Base-by-base conservation (phyloP, 768 basidiomycete genomes). In the Tricholoma matsutake region DNA sequence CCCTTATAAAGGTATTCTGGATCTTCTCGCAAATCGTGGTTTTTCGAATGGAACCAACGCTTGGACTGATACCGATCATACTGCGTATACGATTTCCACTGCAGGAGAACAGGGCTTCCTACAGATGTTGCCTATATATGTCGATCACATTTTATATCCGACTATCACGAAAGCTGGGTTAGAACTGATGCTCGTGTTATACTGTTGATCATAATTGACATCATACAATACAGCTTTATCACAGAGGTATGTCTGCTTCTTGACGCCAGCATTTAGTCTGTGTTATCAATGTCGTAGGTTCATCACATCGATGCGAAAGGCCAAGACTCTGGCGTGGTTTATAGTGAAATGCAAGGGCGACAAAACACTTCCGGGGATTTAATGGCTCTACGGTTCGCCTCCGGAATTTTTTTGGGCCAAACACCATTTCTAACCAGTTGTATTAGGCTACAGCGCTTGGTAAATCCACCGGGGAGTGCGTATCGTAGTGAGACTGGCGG, bases 401-500 rank as follows among this genome's bases (percentile, higher is more conserved):
- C 31, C 57, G 37, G 49, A 69, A 14, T 58, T 28, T 49, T 54
- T 7, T 34, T 59, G 43, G 16, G 9, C 25, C 34, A 22, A 2
- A 9, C 13, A 28, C 57, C 16, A 16, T 25, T 25, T 1, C 31
- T 16, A 8, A 39, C n/a, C 14, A 41, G 10, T 9, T 28, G 3
- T 39, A 57, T 41, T 56, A 96, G 92, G 34, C 77, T 85, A 60
- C 94, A 97, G 70, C 86, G 89, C 22, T 72, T 89, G n/a, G 67
- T 94, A 37, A 93, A 97, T 68, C 90, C 91, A 29, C 74, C 81
- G 39, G 85, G 82, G 18, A 98, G 91, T 69, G 97, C 86, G 6
- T 97, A 98, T 69, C 85, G 96, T 28, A 96, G 94, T 65, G 97
- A 99, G 81, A 98, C 96, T 0, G 97, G 97, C 20, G 97, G 97